Evolutionary conservation across 495 filamentous ascomycete genomes (phyloP).

Genomic region (Jackrogersella multiformis): DNA sequence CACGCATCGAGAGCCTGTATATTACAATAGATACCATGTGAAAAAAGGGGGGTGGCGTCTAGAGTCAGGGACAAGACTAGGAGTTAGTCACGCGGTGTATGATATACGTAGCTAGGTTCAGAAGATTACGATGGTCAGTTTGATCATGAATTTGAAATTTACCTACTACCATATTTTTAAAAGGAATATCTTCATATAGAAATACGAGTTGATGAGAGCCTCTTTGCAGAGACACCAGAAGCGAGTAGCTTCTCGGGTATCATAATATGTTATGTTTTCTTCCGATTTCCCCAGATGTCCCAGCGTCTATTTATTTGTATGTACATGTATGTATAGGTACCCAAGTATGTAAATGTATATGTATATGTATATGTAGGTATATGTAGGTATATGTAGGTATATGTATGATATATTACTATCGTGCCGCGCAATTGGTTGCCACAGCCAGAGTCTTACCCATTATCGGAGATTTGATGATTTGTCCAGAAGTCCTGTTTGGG

Average conservation of each 20-base stretch:
- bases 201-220: neutral
- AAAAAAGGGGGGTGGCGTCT: conserved; percentile 37
- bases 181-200: neutral
- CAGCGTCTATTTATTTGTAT: conserved; percentile 27
- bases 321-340: too few relatives aligned
- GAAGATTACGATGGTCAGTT: conserved; percentile 2
- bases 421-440: conserved; percentile 15
- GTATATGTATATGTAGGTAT: too few relatives aligned
- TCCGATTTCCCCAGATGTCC: too few relatives aligned
- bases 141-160: conserved; percentile 6
- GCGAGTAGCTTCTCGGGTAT: neutral
- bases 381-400: conserved; percentile 28
- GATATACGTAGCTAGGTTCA: conserved; percentile 5
- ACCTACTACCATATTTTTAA: neutral
- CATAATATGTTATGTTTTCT: neutral
- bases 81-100: conserved; percentile 18
- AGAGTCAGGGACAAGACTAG: conserved; percentile 21
- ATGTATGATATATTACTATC: conserved; percentile 20
- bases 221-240: conserved; percentile 1
- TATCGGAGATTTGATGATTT: conserved; percentile 46
- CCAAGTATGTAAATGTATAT: too few relatives aligned
- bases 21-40: conserved; percentile 44
- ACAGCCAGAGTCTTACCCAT: conserved; percentile 6
- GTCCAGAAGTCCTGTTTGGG: conserved; percentile 22
- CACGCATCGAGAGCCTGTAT: conserved; percentile 40